A percentile compares a stretch with the other conserved stretches of the same genome.
Evolutionary conservation across 768 basidiomycete species (phyloP).

Genomic region (Auricularia sp.): DNA sequence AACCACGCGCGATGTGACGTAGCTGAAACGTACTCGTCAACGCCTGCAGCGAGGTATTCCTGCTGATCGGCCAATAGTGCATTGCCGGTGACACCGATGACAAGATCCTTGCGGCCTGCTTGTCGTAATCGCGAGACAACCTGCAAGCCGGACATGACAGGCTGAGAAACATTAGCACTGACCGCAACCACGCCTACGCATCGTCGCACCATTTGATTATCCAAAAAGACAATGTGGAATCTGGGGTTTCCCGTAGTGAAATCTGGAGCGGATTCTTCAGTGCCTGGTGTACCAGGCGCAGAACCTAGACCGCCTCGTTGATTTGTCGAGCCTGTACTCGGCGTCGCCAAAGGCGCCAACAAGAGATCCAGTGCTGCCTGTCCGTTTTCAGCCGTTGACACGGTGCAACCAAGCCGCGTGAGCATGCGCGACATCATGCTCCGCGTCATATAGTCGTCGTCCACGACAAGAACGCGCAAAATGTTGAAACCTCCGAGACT

Average conservation of each 20-base stretch:
- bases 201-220: slow-evolving; percentile 57
- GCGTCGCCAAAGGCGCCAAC: slow-evolving; percentile 20
- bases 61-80: slow-evolving; percentile 51
- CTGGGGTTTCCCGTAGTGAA: background rate
- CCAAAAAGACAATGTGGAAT: slow-evolving; percentile 42
- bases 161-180: slow-evolving; percentile 15
- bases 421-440: slow-evolving; percentile 72
- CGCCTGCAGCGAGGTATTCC: slow-evolving; percentile 67
- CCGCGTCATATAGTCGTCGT: slow-evolving; percentile 73
- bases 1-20: background rate
- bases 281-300: background rate
- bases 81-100: slow-evolving; percentile 61
- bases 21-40: slow-evolving; percentile 46
- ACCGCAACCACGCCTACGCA: background rate
- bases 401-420: slow-evolving; percentile 62
- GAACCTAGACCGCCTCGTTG: background rate
- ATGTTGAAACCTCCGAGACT: background rate
- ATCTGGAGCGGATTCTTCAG: background rate
- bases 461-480: slow-evolving; percentile 66
- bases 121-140: slow-evolving; percentile 54
- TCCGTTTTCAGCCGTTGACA: slow-evolving; percentile 79
- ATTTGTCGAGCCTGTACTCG: background rate
- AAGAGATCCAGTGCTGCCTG: slow-evolving; percentile 66
- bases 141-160: slow-evolving; percentile 63
- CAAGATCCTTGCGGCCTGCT: slow-evolving; percentile 58